Evolutionary conservation across 495 filamentous ascomycete genomes (phyloP).

Genomic region (Penicillium egyptiacum): DNA sequence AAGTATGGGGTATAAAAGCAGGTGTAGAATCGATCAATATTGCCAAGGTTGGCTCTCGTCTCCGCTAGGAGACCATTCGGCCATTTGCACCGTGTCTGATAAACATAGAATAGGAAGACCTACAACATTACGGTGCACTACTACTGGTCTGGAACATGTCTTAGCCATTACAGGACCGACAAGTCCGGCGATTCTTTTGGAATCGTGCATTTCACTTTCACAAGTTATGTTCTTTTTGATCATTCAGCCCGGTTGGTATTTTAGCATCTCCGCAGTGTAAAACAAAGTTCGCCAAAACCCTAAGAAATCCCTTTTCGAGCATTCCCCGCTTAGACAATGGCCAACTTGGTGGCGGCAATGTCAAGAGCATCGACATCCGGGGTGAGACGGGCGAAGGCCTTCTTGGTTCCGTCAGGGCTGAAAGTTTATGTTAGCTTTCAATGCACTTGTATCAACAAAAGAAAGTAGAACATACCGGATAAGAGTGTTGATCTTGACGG

Average conservation of each 20-base stretch:
- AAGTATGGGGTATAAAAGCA: not conserved
- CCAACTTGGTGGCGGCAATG: constrained; percentile 97
- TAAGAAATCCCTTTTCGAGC: constrained; percentile 32
- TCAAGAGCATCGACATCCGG: constrained; percentile 97
- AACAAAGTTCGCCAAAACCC: constrained; percentile 46
- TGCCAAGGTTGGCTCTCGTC: not conserved
- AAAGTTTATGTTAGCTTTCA: constrained; percentile 19
- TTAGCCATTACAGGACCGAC: constrained; percentile 14
- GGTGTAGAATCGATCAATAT: too few relatives aligned
- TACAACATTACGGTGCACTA: not conserved
- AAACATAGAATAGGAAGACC: not conserved
- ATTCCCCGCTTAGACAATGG: constrained; percentile 75
- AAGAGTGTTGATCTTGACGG: constrained; percentile 97
- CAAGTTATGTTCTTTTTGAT: constrained; percentile 43
- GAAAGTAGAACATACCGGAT: constrained; percentile 67
- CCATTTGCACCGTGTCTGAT: not conserved
- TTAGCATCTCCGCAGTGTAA: constrained; percentile 47
- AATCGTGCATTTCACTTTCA: constrained; percentile 24
- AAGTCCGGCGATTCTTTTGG: constrained; percentile 13
- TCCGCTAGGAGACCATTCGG: not conserved
- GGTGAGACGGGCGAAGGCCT: constrained; percentile 94
- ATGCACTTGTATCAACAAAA: not conserved
- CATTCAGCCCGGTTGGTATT: constrained; percentile 50
- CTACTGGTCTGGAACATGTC: constrained; percentile 1
- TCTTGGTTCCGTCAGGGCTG: constrained; percentile 96